Conservation (phyloP, 139 green algal genomes). For the Haematococcus sp. region DNA sequence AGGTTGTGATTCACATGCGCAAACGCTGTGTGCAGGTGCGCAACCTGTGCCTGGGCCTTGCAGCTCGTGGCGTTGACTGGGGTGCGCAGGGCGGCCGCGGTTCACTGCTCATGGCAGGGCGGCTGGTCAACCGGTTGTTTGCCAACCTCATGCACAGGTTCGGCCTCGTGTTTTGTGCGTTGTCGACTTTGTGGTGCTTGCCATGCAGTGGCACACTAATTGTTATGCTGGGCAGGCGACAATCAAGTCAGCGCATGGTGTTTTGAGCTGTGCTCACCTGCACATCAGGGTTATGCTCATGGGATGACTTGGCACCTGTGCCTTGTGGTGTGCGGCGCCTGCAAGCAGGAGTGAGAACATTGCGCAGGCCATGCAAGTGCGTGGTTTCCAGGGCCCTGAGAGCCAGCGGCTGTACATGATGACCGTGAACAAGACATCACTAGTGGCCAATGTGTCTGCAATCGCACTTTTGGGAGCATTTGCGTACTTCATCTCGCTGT, state of each 20-base stretch:
- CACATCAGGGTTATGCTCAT: background rate
- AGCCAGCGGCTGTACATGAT: conserved; percentile 62
- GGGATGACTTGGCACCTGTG: too few species aligned
- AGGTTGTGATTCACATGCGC: too few species aligned
- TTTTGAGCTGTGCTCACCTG: background rate
- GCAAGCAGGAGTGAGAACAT: conserved; percentile 56
- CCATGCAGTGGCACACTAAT: too few species aligned
- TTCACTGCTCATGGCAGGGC: conserved; percentile 43
- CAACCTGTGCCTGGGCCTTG: conserved; percentile 79
- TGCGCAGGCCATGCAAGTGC: conserved; percentile 66
- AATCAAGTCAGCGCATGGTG: too few species aligned
- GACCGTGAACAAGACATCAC: conserved; percentile 30
- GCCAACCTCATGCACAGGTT: conserved; percentile 59
- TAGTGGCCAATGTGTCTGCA: conserved; percentile 35
- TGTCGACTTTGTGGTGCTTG: background rate
- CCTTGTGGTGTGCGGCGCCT: background rate
- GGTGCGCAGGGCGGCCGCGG: conserved; percentile 43
- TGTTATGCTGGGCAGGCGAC: too few species aligned
- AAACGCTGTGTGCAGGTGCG: conserved; percentile 45
- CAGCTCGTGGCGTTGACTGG: conserved; percentile 74
- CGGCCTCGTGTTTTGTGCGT: background rate
- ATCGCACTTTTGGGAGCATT: conserved; percentile 27
- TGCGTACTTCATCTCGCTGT: too few species aligned
- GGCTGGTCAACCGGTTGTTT: conserved; percentile 59
- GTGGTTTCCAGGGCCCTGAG: conserved; percentile 64